These are phyloP conservation scores for Rubroboletus pulcherrimus DNA, from an alignment of 768 basidiomycete genomes.

Conservation along the genomic window DNA sequence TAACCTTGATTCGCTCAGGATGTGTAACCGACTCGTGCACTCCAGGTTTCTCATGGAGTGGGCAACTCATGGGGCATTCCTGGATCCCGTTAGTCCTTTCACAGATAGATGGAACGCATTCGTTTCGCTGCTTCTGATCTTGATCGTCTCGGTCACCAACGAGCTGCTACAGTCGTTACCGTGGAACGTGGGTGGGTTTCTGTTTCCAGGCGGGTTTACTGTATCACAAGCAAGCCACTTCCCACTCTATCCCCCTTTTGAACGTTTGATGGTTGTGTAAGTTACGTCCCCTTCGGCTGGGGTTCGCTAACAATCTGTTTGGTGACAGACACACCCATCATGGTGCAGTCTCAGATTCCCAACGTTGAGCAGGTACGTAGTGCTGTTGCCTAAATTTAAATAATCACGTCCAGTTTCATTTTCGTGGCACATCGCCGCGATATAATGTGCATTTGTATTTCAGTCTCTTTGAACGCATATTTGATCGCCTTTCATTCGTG, in stretches of 20 bases:
- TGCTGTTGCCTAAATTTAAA: not conserved
- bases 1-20: not conserved
- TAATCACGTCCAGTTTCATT: not conserved
- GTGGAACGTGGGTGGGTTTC: not conserved
- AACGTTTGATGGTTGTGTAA: not conserved
- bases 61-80: not conserved
- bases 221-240: not conserved
- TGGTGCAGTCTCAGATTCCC: not conserved
- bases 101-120: not conserved
- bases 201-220: not conserved
- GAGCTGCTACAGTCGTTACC: not conserved
- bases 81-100: not conserved
- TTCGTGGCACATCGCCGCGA: not conserved
- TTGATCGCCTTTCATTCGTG: not conserved
- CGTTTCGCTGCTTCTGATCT: conserved; percentile 2
- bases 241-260: conserved; percentile 7
- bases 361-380: not conserved
- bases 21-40: not conserved
- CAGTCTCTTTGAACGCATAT: not conserved
- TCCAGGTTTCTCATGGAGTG: not conserved
- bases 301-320: not conserved
- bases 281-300: not conserved
- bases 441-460: not conserved
- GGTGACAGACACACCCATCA: not conserved
- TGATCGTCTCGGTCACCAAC: conserved; percentile 1